Evolutionary conservation across 2,329 filamentous ascomycete species (phyloP).

Genomic region (Zymoseptoria tritici): DNA sequence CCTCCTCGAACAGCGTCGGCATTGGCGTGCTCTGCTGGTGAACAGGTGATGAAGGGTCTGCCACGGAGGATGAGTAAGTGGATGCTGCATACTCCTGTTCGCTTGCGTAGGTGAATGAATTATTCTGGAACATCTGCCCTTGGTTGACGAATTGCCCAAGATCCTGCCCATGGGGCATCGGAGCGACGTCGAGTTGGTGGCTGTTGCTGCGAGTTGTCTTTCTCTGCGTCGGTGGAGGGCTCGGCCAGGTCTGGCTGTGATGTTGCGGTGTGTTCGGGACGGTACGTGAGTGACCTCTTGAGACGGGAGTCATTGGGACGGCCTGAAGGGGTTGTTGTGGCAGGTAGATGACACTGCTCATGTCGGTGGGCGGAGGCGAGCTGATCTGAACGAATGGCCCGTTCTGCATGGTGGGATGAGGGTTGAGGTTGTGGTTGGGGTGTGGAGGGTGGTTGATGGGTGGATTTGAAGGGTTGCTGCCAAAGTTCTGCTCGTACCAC

Average conservation of each 20-base stretch:
- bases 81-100: constrained; percentile 42
- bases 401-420: constrained; percentile 6
- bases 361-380: constrained; percentile 13
- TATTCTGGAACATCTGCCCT: constrained; percentile 25
- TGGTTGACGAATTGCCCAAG: constrained; percentile 7
- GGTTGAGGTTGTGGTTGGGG: constrained; percentile 7
- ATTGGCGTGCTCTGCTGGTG: constrained; percentile 30
- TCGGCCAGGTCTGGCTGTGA: constrained; percentile 30
- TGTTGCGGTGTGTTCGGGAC: constrained; percentile 45
- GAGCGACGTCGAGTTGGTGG: constrained; percentile 45
- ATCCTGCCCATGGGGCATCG: constrained; percentile 42
- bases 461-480: constrained; percentile 10
- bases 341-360: constrained; percentile 16
- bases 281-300: constrained; percentile 36
- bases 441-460: constrained; percentile 4
- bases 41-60: constrained; percentile 40
- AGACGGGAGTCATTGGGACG: constrained; percentile 22
- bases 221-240: constrained; percentile 23
- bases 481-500: constrained; percentile 25
- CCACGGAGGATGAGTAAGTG: constrained; percentile 43
- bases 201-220: constrained; percentile 31
- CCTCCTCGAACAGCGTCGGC: constrained; percentile 32
- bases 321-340: constrained; percentile 20
- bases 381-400: constrained; percentile 17
- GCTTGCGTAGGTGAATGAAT: constrained; percentile 27